Evolutionary conservation across 169 alveolate genomes (phyloP).

Genomic region (Plasmodium gallinaceum): DNA sequence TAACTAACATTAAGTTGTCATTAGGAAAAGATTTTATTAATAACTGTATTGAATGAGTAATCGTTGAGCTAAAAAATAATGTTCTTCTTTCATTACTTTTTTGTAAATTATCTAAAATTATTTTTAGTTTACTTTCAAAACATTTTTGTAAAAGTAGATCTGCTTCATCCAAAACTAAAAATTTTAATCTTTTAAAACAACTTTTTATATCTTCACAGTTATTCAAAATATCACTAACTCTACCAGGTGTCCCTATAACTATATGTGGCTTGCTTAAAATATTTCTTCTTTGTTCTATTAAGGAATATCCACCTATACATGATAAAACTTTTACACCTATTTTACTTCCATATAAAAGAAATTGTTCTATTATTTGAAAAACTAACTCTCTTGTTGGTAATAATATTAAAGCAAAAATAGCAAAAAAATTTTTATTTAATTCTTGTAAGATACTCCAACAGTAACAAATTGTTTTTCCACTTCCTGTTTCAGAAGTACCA

Average conservation of each 20-base stretch:
- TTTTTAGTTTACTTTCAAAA: conserved; percentile 87
- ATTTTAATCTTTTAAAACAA: conserved; percentile 88
- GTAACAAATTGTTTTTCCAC: conserved; percentile 98
- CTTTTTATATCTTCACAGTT: conserved; percentile 77
- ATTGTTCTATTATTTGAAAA: conserved; percentile 95
- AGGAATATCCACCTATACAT: conserved; percentile 95
- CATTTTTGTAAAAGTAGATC: conserved; percentile 93
- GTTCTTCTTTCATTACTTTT: conserved; percentile 89
- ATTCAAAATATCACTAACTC: conserved; percentile 91
- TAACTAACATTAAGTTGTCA: conserved; percentile 26
- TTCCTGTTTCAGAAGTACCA: conserved; percentile 97
- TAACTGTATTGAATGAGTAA: conserved; percentile 87
- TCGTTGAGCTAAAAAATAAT: conserved; percentile 97
- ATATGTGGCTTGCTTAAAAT: conserved; percentile 94
- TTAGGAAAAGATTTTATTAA: conserved; percentile 26
- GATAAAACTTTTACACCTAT: conserved; percentile 89
- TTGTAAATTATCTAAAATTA: conserved; percentile 86
- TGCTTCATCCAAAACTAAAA: conserved; percentile 98
- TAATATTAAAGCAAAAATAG: conserved; percentile 95
- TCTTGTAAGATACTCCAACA: conserved; percentile 95
- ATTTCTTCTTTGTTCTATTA: conserved; percentile 83
- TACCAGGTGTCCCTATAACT: conserved; percentile 97
- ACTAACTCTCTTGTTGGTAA: conserved; percentile 99
- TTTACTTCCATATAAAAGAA: conserved; percentile 93
- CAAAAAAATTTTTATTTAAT: conserved; percentile 95